Evolutionary conservation across 768 basidiomycete species (phyloP).

Genomic region (Podaxis pistillaris): DNA sequence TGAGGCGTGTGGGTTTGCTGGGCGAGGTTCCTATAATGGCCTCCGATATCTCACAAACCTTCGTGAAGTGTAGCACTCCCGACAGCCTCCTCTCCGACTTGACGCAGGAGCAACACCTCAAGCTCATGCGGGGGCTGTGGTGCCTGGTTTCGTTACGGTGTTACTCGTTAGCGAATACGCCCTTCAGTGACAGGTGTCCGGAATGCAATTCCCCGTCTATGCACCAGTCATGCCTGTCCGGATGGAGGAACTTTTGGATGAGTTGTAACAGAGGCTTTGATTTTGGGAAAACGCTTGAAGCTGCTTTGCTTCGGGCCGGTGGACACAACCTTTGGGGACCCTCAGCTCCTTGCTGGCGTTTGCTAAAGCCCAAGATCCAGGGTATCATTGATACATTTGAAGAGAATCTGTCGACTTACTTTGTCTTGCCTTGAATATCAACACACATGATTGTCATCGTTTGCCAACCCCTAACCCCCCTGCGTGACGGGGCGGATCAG

Average conservation of each 20-base stretch:
- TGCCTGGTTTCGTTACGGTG: not conserved
- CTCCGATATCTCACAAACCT: not conserved
- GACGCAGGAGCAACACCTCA: not conserved
- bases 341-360: not conserved
- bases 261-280: not conserved
- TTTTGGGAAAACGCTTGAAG: not conserved
- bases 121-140: constrained; percentile 2
- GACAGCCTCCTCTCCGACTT: not conserved
- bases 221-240: not conserved
- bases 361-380: not conserved
- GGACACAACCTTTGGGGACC: not conserved
- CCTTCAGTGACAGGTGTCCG: not conserved
- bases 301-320: not conserved
- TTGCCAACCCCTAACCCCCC: not conserved
- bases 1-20: not conserved
- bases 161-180: not conserved
- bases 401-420: not conserved
- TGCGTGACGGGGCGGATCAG: constrained; percentile 9
- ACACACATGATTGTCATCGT: no score
- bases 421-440: not conserved
- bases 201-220: not conserved
- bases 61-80: not conserved
- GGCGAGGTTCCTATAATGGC: no score
- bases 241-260: not conserved
- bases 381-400: not conserved